phyloP scores from a whole-genome alignment of 169 alveolate species.

The Blepharisma undulans region DNA sequence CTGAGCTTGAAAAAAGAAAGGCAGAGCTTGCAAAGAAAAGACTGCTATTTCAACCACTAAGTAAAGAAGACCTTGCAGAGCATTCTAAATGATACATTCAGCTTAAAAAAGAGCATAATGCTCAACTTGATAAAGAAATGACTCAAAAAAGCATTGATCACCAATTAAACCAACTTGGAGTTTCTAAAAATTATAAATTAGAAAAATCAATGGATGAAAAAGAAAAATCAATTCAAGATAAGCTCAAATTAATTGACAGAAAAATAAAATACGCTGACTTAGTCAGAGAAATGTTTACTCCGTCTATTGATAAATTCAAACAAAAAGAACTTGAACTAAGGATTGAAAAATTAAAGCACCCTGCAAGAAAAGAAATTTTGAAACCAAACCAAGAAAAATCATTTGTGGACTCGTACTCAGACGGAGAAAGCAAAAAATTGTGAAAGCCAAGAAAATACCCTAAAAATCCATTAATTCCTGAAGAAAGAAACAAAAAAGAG shows the following conservation, averaged over 20 bases:
- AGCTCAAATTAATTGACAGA: background rate
- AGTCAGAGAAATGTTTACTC: constrained; percentile 10
- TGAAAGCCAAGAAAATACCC: background rate
- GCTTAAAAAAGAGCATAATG: background rate
- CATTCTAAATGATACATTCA: background rate
- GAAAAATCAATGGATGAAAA: constrained; percentile 10
- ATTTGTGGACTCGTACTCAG: background rate
- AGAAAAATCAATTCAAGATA: background rate
- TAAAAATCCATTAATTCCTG: background rate
- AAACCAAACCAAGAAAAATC: background rate
- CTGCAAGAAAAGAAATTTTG: constrained; percentile 6
- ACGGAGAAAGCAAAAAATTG: background rate
- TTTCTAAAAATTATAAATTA: background rate
- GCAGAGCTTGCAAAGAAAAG: constrained; percentile 31
- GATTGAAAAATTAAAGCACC: constrained; percentile 18
- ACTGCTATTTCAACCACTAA: background rate
- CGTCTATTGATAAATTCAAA: constrained; percentile 16
- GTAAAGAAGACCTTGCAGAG: background rate
- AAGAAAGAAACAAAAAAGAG: background rate
- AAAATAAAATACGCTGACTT: background rate
- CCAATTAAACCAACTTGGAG: background rate
- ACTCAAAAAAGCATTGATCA: background rate
- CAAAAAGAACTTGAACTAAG: constrained; percentile 10
- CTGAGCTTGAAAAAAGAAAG: constrained; percentile 25
- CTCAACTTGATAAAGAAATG: background rate